phyloP scores from a whole-genome alignment of 1,284 basidiomycete species.

The Schizophyllum commune region DNA sequence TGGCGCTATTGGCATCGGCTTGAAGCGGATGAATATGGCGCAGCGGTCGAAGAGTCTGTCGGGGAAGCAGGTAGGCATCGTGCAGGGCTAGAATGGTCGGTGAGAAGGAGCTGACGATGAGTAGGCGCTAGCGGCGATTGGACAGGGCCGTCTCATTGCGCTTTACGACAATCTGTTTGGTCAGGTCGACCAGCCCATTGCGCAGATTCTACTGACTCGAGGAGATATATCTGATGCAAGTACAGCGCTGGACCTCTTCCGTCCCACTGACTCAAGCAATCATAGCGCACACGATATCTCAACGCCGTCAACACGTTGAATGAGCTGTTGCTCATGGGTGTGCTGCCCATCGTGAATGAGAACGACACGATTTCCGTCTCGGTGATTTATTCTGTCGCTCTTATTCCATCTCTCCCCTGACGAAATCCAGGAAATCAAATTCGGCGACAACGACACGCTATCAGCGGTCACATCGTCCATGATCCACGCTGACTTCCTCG shows the following conservation, averaged over 20 bases:
- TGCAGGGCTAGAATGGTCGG: neutral
- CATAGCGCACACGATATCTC: constrained; percentile 82
- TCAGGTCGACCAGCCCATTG: constrained; percentile 90
- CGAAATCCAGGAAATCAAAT: constrained; percentile 86
- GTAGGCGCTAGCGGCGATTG: constrained; percentile 92
- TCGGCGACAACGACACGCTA: constrained; percentile 97
- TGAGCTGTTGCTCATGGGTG: constrained; percentile 83
- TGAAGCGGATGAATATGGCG: constrained; percentile 85
- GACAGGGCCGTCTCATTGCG: constrained; percentile 92
- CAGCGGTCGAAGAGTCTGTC: constrained; percentile 79
- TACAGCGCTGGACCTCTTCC: constrained; percentile 14
- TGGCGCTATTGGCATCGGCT: constrained; percentile 92
- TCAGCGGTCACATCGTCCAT: constrained; percentile 96
- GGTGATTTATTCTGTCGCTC: constrained; percentile 36
- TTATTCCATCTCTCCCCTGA: neutral
- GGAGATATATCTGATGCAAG: constrained; percentile 95
- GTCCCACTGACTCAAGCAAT: constrained; percentile 15
- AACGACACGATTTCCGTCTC: constrained; percentile 95
- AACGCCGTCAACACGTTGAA: constrained; percentile 93
- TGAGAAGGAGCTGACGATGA: neutral
- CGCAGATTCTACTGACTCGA: constrained; percentile 90
- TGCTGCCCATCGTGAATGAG: constrained; percentile 93
- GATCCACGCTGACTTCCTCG: constrained; percentile 96
- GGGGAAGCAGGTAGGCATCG: constrained; percentile 71
- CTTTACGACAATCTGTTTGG: constrained; percentile 96